Conservation (phyloP, 2,329 filamentous ascomycete species). For the Cyclaneusma minus region DNA sequence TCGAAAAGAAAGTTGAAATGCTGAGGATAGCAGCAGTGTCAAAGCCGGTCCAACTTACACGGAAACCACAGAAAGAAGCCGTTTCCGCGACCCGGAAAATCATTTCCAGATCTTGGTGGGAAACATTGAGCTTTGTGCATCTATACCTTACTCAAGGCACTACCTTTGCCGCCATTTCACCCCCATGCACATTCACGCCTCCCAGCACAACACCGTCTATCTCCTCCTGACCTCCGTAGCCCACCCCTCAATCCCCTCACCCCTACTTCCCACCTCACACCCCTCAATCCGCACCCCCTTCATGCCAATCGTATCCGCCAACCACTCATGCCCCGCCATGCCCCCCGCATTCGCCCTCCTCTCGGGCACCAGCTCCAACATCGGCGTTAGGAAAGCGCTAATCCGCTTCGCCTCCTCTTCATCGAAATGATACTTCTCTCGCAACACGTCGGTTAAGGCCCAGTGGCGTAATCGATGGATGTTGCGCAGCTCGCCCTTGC, state of each 20-base stretch:
- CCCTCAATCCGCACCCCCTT: constrained; percentile 57
- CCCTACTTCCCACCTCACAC: constrained; percentile 63
- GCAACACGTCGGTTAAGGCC: constrained; percentile 82
- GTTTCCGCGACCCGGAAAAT: too few relatives aligned
- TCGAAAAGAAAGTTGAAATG: too few relatives aligned
- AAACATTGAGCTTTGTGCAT: too few relatives aligned
- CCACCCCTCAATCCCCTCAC: constrained; percentile 93
- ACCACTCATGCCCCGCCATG: constrained; percentile 74
- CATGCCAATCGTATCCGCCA: constrained; percentile 83
- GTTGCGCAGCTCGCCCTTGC: constrained; percentile 91
- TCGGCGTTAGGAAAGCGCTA: constrained; percentile 70
- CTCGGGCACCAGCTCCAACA: constrained; percentile 80
- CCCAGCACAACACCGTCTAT: too few relatives aligned
- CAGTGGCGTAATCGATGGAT: constrained; percentile 94
- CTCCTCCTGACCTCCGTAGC: constrained; percentile 74
- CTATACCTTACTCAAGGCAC: too few relatives aligned
- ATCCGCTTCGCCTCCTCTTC: constrained; percentile 68
- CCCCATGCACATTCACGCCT: too few relatives aligned
- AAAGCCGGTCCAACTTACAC: too few relatives aligned
- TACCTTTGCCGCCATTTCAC: too few relatives aligned
- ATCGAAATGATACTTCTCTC: constrained; percentile 93
- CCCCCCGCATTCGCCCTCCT: constrained; percentile 89
- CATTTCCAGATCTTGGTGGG: too few relatives aligned
- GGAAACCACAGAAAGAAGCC: too few relatives aligned
- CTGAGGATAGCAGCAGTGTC: too few relatives aligned